phyloP scores from a whole-genome alignment of 1,139 yeast species.

The Pichia sp. region DNA sequence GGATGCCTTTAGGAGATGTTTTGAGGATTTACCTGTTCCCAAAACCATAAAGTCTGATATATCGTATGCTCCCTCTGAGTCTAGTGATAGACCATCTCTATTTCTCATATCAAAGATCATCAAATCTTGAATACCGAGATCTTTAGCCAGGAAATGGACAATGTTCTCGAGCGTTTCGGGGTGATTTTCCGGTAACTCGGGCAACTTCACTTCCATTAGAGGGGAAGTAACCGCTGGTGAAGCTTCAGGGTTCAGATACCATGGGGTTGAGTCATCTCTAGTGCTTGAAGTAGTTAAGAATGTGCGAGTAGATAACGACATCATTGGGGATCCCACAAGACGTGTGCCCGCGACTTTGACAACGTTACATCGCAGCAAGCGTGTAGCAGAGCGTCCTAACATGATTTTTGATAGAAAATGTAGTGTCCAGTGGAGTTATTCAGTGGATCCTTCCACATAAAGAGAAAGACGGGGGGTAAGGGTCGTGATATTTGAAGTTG shows the following conservation, averaged over 20 bases:
- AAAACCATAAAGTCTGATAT: conserved; percentile 49
- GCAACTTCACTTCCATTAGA: conserved; percentile 31
- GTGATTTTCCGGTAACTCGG: conserved; percentile 46
- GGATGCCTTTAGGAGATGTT: conserved; percentile 70
- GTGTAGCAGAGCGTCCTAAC: too few species aligned
- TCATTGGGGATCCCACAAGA: too few species aligned
- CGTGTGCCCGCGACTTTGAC: too few species aligned
- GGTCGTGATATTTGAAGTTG: too few species aligned
- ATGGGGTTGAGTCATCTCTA: too few species aligned
- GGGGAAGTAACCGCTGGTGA: conserved; percentile 34
- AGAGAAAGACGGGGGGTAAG: too few species aligned
- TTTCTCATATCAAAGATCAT: conserved; percentile 49
- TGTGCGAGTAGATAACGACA: too few species aligned
- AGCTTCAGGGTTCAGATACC: conserved; percentile 54
- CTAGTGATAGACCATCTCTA: conserved; percentile 22
- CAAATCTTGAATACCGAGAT: conserved; percentile 61
- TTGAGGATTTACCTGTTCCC: conserved; percentile 72
- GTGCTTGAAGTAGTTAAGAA: too few species aligned
- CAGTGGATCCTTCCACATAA: too few species aligned
- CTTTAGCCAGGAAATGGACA: conserved; percentile 41
- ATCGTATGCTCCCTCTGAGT: conserved; percentile 37
- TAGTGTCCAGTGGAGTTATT: too few species aligned
- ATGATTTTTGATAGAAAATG: too few species aligned
- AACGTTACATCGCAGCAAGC: too few species aligned
- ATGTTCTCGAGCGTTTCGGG: conserved; percentile 46